A percentile compares a stretch with the other conserved stretches of the same genome.
Conservation (phyloP, 169 alveolate species). For the Condylostoma magnum region DNA sequence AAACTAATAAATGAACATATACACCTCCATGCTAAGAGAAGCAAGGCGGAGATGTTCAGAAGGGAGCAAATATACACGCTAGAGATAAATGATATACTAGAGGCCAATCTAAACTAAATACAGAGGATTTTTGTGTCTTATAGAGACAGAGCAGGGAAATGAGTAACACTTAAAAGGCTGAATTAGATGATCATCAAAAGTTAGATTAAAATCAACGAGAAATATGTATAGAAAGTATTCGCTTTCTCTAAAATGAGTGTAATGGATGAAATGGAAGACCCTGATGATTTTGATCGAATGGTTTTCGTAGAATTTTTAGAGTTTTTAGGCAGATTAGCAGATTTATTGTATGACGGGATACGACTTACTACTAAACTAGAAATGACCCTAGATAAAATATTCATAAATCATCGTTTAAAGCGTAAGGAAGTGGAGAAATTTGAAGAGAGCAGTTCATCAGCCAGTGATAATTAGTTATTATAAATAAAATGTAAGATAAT, state of each 20-base stretch:
- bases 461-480: too few relatives aligned
- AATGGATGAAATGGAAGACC: slow-evolving; percentile 49
- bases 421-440: too few relatives aligned
- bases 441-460: too few relatives aligned
- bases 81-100: slow-evolving; percentile 34
- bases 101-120: slow-evolving; percentile 37
- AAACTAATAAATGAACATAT: slow-evolving; percentile 34
- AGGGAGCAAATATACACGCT: slow-evolving; percentile 34
- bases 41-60: slow-evolving; percentile 34
- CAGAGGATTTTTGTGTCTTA: slow-evolving; percentile 30
- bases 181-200: slow-evolving; percentile 32
- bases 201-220: slow-evolving; percentile 25
- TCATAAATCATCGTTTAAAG: not conserved
- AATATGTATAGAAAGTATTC: slow-evolving; percentile 27
- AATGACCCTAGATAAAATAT: not conserved
- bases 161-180: slow-evolving; percentile 37
- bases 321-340: slow-evolving; percentile 48
- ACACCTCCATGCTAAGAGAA: not conserved
- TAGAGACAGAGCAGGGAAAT: slow-evolving; percentile 37
- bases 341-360: not conserved
- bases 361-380: not conserved
- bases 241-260: slow-evolving; percentile 47
- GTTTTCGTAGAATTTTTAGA: slow-evolving; percentile 56
- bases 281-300: slow-evolving; percentile 36
- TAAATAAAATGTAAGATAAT: too few relatives aligned